Evolutionary conservation across 225 moss, liverwort and hornwort genomes (phyloP), one percentile per base, ranked within the genome.

Genomic region (Pleurozium schreberi): DNA sequence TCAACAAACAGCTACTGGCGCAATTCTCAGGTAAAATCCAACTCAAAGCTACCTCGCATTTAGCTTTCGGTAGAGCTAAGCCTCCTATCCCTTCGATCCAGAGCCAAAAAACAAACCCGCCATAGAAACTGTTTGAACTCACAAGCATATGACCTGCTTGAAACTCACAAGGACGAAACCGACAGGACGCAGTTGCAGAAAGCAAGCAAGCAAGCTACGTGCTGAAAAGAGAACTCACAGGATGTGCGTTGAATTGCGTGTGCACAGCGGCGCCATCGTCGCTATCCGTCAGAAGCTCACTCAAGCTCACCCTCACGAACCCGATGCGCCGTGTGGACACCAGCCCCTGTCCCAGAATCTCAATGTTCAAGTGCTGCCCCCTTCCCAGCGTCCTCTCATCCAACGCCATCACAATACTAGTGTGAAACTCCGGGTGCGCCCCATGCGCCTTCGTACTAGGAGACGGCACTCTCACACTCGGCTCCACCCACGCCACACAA

Each of bases 401-500:
- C 27, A 94, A 22, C 5, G 42, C 6, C 70, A 94, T 40, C 18
- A 89, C 80, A 36, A 94, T 88, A 16, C 90, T 90, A 4, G 93
- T 67, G 11, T 90, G 84, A 40, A 91, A 93, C 70, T 93, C 91
- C 3, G 93, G 93, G 70, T 90, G 84, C 13, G 61, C 40, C 23
- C 93, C 94, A 6, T 87, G 90, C 26, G 86, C 87, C 83, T 90
- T 94, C 20, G 86, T 86, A 26, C 33, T 61, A 5, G 88, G 91
- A 9, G 93, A 91, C 9, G 91, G 90, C 75, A 94, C 92, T 36
- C 94, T 38, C 68, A 94, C 90, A 78, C 87, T 93, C 7, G 94
- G 93, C 71, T 93, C 93, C 57, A 94, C 88, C 94, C 94, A 94
- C 34, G 91, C 94, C 69, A 93, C 94, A 14, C 86, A 93, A 31